A percentile compares a stretch with the other conserved stretches of the same genome.
phyloP scores from a whole-genome alignment of 345 rosid species.

The Eucalyptus cloeziana region DNA sequence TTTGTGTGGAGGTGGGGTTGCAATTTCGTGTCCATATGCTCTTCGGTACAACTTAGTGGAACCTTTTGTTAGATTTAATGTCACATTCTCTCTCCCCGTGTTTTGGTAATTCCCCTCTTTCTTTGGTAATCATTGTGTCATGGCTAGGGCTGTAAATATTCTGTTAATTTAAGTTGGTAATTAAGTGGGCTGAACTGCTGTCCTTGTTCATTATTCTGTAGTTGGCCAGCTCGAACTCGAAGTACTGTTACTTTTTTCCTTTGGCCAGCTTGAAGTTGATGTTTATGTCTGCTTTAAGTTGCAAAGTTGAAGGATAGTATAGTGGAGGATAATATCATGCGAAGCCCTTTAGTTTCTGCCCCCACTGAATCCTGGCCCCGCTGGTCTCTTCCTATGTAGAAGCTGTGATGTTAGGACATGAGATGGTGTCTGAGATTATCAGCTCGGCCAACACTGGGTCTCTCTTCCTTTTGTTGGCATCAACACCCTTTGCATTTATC shows the following conservation, averaged over 20 bases:
- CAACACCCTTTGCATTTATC: background rate
- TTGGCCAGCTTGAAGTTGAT: background rate
- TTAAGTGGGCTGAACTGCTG: background rate
- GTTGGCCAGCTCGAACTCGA: background rate
- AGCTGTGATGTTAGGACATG: background rate
- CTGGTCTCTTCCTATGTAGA: background rate
- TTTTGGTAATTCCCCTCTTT: background rate
- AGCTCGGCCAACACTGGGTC: background rate
- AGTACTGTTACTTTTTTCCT: background rate
- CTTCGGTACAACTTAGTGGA: background rate
- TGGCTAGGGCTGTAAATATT: background rate
- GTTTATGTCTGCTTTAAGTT: background rate
- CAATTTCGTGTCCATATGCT: conserved; percentile 1
- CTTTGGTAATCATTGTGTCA: background rate
- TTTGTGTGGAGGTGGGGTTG: background rate
- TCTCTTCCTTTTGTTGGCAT: background rate
- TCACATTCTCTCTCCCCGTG: background rate
- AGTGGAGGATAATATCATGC: background rate
- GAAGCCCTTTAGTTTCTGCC: background rate
- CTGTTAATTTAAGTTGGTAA: background rate
- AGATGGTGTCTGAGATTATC: background rate
- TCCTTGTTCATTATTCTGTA: background rate
- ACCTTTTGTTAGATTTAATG: background rate
- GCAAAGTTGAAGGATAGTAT: background rate
- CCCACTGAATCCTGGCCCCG: background rate